Percentiles rank a stretch among this genome's conserved stretches.
These are phyloP conservation scores for Pichia sp. DNA, from an alignment of 1,139 yeast genomes.

Conservation along the genomic window DNA sequence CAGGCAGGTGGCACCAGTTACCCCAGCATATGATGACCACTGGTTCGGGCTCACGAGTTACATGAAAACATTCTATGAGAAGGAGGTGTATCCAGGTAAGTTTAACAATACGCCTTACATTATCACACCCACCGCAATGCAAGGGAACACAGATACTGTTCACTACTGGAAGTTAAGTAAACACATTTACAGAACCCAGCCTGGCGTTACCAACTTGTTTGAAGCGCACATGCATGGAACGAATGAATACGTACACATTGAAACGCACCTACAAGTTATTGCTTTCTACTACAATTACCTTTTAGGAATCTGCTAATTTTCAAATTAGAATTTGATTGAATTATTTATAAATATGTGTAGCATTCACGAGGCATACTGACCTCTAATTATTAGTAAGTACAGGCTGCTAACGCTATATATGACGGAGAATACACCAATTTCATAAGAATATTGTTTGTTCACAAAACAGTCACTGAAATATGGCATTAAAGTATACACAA, in stretches of 20 bases:
- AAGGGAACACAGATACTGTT: constrained; percentile 81
- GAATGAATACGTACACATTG: constrained; percentile 47
- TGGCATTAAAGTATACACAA: too few species aligned
- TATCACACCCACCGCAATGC: constrained; percentile 58
- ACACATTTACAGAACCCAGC: constrained; percentile 59
- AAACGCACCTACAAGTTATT: constrained; percentile 48
- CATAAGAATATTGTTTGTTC: too few species aligned
- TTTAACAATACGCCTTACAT: constrained; percentile 34
- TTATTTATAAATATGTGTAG: too few species aligned
- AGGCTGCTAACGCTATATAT: too few species aligned
- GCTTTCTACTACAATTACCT: constrained; percentile 40
- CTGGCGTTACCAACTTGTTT: constrained; percentile 26
- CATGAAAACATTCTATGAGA: constrained; percentile 41
- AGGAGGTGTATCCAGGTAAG: constrained; percentile 34
- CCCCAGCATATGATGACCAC: constrained; percentile 33
- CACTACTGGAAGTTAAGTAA: constrained; percentile 66
- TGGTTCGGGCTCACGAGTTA: constrained; percentile 41
- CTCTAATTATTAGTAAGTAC: too few species aligned
- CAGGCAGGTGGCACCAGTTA: constrained; percentile 34
- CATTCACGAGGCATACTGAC: too few species aligned
- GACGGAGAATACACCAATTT: too few species aligned
- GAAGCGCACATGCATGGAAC: constrained; percentile 41
- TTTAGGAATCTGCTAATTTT: constrained; percentile 6
- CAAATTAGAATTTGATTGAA: too few species aligned
- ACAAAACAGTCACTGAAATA: too few species aligned